phyloP scores from a whole-genome alignment of 148 eudicot species.

The Pouteria glomerata region DNA sequence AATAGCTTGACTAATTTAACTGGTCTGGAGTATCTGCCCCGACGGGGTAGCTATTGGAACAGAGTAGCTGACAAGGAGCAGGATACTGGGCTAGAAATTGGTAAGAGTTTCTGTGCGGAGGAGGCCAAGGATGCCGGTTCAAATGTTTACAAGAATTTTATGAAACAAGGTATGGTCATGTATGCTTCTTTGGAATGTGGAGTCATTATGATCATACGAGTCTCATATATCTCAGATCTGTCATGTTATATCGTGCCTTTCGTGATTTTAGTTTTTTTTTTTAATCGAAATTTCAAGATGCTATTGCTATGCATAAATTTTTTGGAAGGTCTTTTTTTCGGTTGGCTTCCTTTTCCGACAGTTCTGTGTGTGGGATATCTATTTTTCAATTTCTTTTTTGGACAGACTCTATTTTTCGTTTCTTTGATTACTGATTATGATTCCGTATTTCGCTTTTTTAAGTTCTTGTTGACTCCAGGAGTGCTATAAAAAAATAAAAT shows the following conservation, averaged over 20 bases:
- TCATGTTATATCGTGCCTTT: not conserved
- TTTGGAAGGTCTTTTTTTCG: too few relatives aligned
- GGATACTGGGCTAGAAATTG: slow-evolving; percentile 26
- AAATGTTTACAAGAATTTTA: slow-evolving; percentile 18
- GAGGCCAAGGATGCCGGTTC: slow-evolving; percentile 25
- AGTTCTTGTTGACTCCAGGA: too few relatives aligned
- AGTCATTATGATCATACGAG: not conserved
- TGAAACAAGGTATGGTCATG: slow-evolving; percentile 43
- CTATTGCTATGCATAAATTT: too few relatives aligned
- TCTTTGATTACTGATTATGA: too few relatives aligned
- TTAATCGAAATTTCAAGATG: not conserved
- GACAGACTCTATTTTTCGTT: too few relatives aligned
- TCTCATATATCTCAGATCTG: not conserved
- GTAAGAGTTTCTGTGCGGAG: slow-evolving; percentile 27
- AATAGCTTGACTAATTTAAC: slow-evolving; percentile 21
- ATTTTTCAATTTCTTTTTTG: too few relatives aligned
- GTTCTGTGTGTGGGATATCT: too few relatives aligned
- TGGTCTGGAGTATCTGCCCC: too few relatives aligned
- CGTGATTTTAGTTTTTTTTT: not conserved
- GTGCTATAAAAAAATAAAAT: too few relatives aligned
- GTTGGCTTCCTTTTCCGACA: too few relatives aligned
- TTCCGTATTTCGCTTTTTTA: too few relatives aligned
- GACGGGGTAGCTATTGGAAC: slow-evolving; percentile 36
- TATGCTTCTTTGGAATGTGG: not conserved
- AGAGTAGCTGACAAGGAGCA: slow-evolving; percentile 34